These are phyloP conservation scores for Penicillium robsamsonii DNA, from an alignment of 495 filamentous ascomycete genomes.

Conservation along the genomic window DNA sequence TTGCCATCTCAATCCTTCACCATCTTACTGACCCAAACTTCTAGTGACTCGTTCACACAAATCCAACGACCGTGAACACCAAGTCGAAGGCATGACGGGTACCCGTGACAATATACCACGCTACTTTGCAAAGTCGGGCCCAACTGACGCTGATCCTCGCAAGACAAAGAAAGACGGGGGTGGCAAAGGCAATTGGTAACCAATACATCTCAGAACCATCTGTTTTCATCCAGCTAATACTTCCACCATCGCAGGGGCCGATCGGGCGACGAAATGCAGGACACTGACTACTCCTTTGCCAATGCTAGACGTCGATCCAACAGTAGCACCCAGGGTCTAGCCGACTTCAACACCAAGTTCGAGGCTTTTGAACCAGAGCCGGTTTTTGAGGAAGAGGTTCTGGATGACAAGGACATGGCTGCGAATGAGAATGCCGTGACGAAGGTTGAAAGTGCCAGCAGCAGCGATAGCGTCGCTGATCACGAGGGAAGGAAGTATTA, in stretches of 20 bases:
- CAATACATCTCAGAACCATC: not conserved
- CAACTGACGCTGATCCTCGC: conserved; percentile 76
- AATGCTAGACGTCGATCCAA: conserved; percentile 92
- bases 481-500: conserved; percentile 17
- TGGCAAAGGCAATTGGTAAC: conserved; percentile 92
- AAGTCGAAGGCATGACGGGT: conserved; percentile 59
- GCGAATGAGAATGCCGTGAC: conserved; percentile 15
- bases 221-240: conserved; percentile 5
- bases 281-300: conserved; percentile 73
- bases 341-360: conserved; percentile 83
- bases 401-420: conserved; percentile 52
- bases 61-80: conserved; percentile 82
- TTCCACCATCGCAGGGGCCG: conserved; percentile 61
- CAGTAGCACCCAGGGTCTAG: conserved; percentile 67
- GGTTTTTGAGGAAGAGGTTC: conserved; percentile 81
- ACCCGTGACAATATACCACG: conserved; percentile 75
- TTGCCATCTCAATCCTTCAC: not conserved
- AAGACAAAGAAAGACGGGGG: conserved; percentile 96
- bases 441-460: conserved; percentile 30
- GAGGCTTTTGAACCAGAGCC: conserved; percentile 80
- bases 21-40: not conserved
- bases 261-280: conserved; percentile 77
- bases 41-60: conserved; percentile 96
- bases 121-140: conserved; percentile 88
- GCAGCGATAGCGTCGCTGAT: conserved; percentile 21